A percentile compares a stretch with the other conserved stretches of the same genome.
phyloP scores from a whole-genome alignment of 495 filamentous ascomycete species.

The Glutinoglossum americanum region DNA sequence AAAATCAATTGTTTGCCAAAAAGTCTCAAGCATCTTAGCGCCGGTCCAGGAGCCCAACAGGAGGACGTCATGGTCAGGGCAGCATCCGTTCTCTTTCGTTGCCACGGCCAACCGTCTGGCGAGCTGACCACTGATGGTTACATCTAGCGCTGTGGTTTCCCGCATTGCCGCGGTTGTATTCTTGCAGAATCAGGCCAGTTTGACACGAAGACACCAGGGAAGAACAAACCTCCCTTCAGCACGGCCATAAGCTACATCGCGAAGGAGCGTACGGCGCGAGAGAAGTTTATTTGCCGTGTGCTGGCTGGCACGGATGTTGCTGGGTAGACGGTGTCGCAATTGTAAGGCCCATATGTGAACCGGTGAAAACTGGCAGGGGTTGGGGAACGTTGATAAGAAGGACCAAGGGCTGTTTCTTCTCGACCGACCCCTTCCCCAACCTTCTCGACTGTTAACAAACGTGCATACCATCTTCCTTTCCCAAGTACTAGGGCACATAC shows the following conservation, averaged over 20 bases:
- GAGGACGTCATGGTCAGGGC: not conserved
- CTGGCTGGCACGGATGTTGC: not conserved
- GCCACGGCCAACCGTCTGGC: not conserved
- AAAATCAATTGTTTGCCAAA: not conserved
- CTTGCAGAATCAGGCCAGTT: not conserved
- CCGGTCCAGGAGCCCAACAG: not conserved
- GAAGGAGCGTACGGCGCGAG: not conserved
- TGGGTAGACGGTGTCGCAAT: not conserved
- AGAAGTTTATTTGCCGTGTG: not conserved
- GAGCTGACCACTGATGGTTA: not conserved
- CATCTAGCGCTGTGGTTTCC: not conserved
- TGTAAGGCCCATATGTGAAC: too few species aligned
- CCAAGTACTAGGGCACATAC: not conserved
- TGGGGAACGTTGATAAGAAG: not conserved
- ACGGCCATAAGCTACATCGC: not conserved
- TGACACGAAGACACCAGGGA: not conserved
- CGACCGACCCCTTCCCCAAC: not conserved
- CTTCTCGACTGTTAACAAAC: not conserved
- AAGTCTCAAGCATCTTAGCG: not conserved
- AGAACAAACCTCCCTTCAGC: not conserved
- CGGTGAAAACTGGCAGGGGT: too few species aligned
- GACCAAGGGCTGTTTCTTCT: not conserved
- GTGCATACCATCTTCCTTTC: too few species aligned
- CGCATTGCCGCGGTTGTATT: not conserved
- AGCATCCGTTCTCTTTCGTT: not conserved